Base-by-base conservation (phyloP, 805 yeast species). In the Brettanomyces bruxellensis region DNA sequence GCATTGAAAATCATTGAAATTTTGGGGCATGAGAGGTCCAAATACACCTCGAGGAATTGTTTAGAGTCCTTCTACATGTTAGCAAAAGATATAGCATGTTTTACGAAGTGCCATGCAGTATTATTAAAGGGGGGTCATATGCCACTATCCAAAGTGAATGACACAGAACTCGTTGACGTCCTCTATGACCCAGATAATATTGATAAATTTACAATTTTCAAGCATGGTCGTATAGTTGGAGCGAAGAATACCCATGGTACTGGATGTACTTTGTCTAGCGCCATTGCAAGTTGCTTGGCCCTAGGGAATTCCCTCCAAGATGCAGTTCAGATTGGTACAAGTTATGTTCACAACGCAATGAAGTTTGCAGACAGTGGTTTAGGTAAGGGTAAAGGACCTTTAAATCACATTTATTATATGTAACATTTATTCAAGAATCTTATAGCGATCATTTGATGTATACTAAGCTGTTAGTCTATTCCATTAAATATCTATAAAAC, bases 201-300 rank as follows among this genome's bases (percentile, higher is more conserved):
- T 9, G 23, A 38, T 5, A 12, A 14, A 1, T 40, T 34, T 34
- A 38, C 34, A 14, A 34, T 43, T 0, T 47, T 49, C n/a, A 34
- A 44, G 34, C 45, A 43, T 30, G 11, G 40, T 8, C 23, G 34
- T 25, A 45, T 49, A 30, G 11, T 44, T 9, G 30, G 43, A 3
- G 50, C 53, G 1, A 40, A 64, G 2, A 76, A 82, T 56, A 79
- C 86, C 1, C 96, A 89, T 61, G 96, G 96, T 11, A 86, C 96
- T 3, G 96, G 96, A 1, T 89, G 96, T 63, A 85, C 96, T 0
- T 68, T 89, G 44, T 79, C 95, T 0, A 81, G 95, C 0, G 73
- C 95, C 0, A 82, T 89, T 51, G 81, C 93, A 0, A 79, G 93
- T 2, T 78, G 84, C 53, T 54, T 87, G 25, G 90, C 95, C 3